phyloP scores from a whole-genome alignment of 495 filamentous ascomycete genomes.

The Choiromyces venosus region DNA sequence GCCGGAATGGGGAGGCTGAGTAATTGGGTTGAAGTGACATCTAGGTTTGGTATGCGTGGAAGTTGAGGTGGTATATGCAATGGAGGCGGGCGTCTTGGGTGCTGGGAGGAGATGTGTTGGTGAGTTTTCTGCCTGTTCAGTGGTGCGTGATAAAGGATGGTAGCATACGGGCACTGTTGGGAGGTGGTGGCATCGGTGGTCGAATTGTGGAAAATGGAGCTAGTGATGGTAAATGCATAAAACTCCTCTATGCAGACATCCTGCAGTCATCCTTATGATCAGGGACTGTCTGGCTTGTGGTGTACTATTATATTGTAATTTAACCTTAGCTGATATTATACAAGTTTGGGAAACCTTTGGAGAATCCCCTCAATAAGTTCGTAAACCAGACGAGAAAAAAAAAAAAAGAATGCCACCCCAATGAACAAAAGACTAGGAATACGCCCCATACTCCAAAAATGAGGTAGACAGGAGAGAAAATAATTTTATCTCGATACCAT shows the following conservation, averaged over 20 bases:
- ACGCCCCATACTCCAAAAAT: background rate
- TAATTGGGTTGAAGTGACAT: no score
- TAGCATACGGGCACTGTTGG: no score
- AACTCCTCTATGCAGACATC: no score
- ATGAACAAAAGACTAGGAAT: background rate
- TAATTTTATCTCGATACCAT: background rate
- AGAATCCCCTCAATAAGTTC: background rate
- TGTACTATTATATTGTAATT: background rate
- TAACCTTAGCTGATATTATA: background rate
- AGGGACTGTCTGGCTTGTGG: background rate
- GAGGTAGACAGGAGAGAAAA: background rate
- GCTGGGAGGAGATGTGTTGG: no score
- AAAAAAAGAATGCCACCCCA: background rate
- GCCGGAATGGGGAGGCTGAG: no score
- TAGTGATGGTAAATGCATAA: background rate
- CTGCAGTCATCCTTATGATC: background rate
- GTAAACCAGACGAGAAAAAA: background rate
- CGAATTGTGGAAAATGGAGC: background rate
- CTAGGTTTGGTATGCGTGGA: no score
- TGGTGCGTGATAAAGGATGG: no score
- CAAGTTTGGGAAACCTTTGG: background rate
- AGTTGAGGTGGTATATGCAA: no score
- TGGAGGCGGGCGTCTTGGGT: no score
- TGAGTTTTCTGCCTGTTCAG: no score
- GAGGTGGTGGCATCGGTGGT: no score